Percentiles rank a stretch among this genome's conserved stretches.
Evolutionary conservation across 2,329 filamentous ascomycete genomes (phyloP).

Genomic region (Lachnellula suecica): DNA sequence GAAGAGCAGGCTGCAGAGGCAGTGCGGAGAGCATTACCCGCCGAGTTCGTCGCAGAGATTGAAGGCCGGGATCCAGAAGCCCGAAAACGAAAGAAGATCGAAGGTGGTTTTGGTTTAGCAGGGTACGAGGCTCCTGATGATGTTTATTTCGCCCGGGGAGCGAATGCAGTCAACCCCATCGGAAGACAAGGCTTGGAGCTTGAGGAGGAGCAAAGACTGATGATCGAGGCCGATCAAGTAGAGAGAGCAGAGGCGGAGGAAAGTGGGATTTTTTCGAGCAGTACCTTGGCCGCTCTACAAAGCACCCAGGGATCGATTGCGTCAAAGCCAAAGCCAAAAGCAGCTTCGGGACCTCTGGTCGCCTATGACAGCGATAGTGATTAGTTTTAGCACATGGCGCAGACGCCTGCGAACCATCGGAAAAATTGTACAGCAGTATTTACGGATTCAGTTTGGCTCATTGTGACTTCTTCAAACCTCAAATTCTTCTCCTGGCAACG

Average conservation of each 20-base stretch:
- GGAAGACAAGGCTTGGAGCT: conserved; percentile 61
- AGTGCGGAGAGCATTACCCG: conserved; percentile 81
- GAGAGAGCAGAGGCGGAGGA: conserved; percentile 39
- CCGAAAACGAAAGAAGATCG: conserved; percentile 83
- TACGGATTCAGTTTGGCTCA: not conserved
- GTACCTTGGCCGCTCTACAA: conserved; percentile 77
- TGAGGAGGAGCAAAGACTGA: conserved; percentile 58
- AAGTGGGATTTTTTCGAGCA: conserved; percentile 76
- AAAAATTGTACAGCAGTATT: not conserved
- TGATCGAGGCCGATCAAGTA: conserved; percentile 49
- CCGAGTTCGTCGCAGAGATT: conserved; percentile 88
- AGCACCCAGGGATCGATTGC: conserved; percentile 51
- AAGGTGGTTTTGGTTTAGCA: conserved; percentile 78
- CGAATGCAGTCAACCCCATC: conserved; percentile 61
- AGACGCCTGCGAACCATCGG: not conserved
- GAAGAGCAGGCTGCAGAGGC: conserved; percentile 97
- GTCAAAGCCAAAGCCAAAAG: conserved; percentile 49
- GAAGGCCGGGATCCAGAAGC: conserved; percentile 88
- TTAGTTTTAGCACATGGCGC: conserved; percentile 13
- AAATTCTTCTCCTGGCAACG: too few species aligned
- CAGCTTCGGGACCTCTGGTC: conserved; percentile 71
- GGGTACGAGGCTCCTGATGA: conserved; percentile 88
- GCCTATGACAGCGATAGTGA: conserved; percentile 91
- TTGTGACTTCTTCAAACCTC: too few species aligned
- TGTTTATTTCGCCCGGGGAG: conserved; percentile 84